Evolutionary conservation across 2,329 filamentous ascomycete species (phyloP), one percentile per base, ranked within the genome.

Genomic region (Cercospora sesami): DNA sequence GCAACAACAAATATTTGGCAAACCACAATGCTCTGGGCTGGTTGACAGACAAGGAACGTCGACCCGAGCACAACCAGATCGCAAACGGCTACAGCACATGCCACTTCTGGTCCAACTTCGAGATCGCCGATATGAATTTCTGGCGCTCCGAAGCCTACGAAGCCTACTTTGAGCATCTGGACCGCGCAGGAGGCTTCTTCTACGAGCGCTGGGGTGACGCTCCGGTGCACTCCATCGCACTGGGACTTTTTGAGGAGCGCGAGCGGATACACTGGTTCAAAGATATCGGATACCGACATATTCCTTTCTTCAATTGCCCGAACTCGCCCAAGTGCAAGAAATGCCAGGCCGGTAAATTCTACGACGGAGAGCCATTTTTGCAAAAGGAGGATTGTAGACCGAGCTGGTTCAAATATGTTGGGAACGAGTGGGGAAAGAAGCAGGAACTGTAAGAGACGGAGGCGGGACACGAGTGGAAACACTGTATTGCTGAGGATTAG

Each of bases 91-190:
- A 97, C 83, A 96, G 93, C 36, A 98, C 95, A 2, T 99, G 95
- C 79, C 95, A 99, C 80, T 99, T 99, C 84, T 99, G 95, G 95
- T 95, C 90, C 76, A 99, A 99, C 81, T 99, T 99, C 75, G 95
- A 99, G 81, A 94, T 99, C 75, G 94, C 87, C 58, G 93, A 97
- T 79, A 87, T 99, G 86, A 87, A 87, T 71, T 97, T 99, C 81
- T 99, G 93, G 92, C 86, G 95, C 60, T 92, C 93, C 77, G 88
- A 94, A 78, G 86, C 88, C 57, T 99, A 99, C 78, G 91, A 96
- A 78, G 93, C 96, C 71, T 99, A 97, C 80, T 99, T 99, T 78
- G 89, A 96, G 77, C 93, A 98, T 80, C 86, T 99, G 36, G 95
- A 99, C 80, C 88, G 91, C 21, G 92, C 94, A 0, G 95, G 95